A percentile compares a stretch with the other conserved stretches of the same genome.
phyloP scores from a whole-genome alignment of 306 rosid genomes.

The Astragalus glycyphyllos region DNA sequence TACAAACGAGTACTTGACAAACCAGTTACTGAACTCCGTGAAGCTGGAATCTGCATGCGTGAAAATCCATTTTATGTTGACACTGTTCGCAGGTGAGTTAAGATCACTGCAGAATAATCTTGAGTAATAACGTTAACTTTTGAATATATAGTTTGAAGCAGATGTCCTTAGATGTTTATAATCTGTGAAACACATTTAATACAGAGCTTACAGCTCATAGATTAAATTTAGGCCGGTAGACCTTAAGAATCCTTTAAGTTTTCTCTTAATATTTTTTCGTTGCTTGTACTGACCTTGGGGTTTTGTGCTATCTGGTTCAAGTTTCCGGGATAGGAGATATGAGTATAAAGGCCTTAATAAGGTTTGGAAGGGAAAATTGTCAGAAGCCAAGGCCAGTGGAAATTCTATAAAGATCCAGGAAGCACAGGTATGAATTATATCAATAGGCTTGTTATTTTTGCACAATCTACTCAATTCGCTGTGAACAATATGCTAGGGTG shows the following conservation, averaged over 20 bases:
- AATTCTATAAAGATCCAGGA: slow-evolving; percentile 91
- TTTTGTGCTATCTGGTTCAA: slow-evolving; percentile 53
- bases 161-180: slow-evolving; percentile 31
- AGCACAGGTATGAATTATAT: slow-evolving; percentile 75
- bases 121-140: slow-evolving; percentile 28
- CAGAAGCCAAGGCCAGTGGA: slow-evolving; percentile 90
- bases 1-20: slow-evolving; percentile 92
- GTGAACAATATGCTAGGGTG: slow-evolving; percentile 11
- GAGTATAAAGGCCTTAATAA: slow-evolving; percentile 98
- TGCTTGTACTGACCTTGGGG: slow-evolving; percentile 39
- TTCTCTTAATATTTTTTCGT: slow-evolving; percentile 15
- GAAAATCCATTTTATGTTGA: slow-evolving; percentile 98
- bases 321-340: slow-evolving; percentile 98
- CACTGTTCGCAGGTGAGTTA: slow-evolving; percentile 92
- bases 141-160: slow-evolving; percentile 29
- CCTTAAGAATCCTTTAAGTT: slow-evolving; percentile 24
- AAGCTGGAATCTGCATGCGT: slow-evolving; percentile 98
- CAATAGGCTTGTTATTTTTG: slow-evolving; percentile 47
- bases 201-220: slow-evolving; percentile 16
- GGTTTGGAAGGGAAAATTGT: slow-evolving; percentile 94
- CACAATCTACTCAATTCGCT: slow-evolving; percentile 34
- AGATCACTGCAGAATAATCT: slow-evolving; percentile 26
- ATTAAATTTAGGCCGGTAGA: slow-evolving; percentile 9
- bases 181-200: slow-evolving; percentile 10
- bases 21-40: slow-evolving; percentile 90